These are phyloP conservation scores for Gossypium anomalum DNA, from an alignment of 345 rosid species.

Conservation along the genomic window DNA sequence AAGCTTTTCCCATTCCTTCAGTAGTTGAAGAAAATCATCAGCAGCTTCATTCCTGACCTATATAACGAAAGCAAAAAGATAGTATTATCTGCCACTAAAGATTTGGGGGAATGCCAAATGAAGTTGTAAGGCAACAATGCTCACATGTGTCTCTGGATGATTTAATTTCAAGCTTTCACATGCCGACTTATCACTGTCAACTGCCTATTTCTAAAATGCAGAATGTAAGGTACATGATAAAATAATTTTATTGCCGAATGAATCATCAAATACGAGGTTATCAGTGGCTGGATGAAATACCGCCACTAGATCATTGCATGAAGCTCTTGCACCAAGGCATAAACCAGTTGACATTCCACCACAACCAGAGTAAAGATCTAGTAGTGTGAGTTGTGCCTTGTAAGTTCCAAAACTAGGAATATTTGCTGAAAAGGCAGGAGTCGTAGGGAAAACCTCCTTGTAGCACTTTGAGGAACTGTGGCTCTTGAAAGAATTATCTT, in stretches of 20 bases:
- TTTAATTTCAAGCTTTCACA: constrained; percentile 78
- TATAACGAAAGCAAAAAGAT: constrained; percentile 5
- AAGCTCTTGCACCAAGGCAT: constrained; percentile 77
- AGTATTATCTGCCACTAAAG: constrained; percentile 3
- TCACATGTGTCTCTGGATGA: constrained; percentile 77
- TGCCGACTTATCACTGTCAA: constrained; percentile 64
- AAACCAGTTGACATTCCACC: constrained; percentile 99
- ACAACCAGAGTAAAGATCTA: constrained; percentile 92
- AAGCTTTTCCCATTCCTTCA: constrained; percentile 82
- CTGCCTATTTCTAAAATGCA: constrained; percentile 75
- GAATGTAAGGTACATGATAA: constrained; percentile 18
- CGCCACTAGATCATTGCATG: constrained; percentile 62
- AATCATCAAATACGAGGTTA: constrained; percentile 15
- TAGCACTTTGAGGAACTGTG: constrained; percentile 22
- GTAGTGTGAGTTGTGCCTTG: constrained; percentile 44
- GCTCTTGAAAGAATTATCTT: constrained; percentile 35
- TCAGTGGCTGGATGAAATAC: constrained; percentile 40
- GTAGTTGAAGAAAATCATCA: constrained; percentile 68
- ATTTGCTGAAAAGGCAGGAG: constrained; percentile 20
- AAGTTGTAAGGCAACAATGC: constrained; percentile 18
- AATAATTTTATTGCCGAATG: constrained; percentile 13
- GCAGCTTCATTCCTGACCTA: constrained; percentile 90
- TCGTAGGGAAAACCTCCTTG: constrained; percentile 20
- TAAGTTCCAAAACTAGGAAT: constrained; percentile 26
- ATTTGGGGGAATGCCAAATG: neutral